phyloP scores from a whole-genome alignment of 805 yeast species.

The Ogataea chonburiensis region DNA sequence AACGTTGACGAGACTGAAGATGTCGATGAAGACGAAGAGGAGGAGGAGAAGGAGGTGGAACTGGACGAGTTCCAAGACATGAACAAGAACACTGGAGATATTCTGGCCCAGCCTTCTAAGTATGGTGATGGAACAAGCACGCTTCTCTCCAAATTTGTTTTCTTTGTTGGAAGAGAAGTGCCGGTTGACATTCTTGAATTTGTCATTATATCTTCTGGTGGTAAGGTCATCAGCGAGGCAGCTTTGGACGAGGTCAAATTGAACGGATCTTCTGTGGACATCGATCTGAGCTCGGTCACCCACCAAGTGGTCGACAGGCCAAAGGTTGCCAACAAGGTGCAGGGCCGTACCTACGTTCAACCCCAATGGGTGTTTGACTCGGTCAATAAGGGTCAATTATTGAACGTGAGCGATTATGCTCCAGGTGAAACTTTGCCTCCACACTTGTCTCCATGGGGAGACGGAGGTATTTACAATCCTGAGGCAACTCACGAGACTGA shows the following conservation, averaged over 20 bases:
- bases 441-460: conserved; percentile 99
- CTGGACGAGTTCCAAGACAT: conserved; percentile 73
- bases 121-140: conserved; percentile 58
- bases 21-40: conserved; percentile 39
- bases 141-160: conserved; percentile 71
- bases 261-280: conserved; percentile 45
- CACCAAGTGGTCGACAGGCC: conserved; percentile 97
- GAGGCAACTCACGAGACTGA: conserved; percentile 46
- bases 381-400: conserved; percentile 70
- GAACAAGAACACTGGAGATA: conserved; percentile 64
- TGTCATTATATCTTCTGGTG: conserved; percentile 82
- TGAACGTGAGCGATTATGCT: conserved; percentile 78
- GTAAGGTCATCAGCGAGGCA: conserved; percentile 80
- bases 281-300: conserved; percentile 70
- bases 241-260: conserved; percentile 70
- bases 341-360: conserved; percentile 91
- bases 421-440: conserved; percentile 97
- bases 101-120: conserved; percentile 68
- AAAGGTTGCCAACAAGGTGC: conserved; percentile 66
- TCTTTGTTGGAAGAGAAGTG: conserved; percentile 93
- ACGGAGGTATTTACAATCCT: conserved; percentile 87
- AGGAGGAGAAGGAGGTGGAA: conserved; percentile 44
- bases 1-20: conserved; percentile 38
- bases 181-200: conserved; percentile 90
- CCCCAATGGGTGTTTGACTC: conserved; percentile 98